These are phyloP conservation scores for Tieghemiomyces parasiticus DNA, from an alignment of 192 early-diverging fungal genomes.

Conservation along the genomic window DNA sequence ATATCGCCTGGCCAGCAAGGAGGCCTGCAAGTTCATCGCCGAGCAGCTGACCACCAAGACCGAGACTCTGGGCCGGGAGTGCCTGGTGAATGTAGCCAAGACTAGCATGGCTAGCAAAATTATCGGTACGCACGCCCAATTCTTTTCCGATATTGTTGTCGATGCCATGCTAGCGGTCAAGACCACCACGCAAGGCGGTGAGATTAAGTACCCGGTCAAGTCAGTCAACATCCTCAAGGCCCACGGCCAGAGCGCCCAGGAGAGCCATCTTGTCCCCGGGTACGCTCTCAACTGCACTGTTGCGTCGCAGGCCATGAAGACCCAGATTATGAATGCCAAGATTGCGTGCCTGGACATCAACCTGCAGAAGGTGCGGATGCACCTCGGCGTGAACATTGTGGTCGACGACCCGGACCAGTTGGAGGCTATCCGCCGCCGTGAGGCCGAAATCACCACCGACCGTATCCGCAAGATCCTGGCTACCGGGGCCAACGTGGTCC, in stretches of 20 bases:
- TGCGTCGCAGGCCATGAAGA: slow-evolving; percentile 91
- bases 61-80: slow-evolving; percentile 82
- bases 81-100: slow-evolving; percentile 91
- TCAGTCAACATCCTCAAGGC: slow-evolving; percentile 96
- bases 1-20: slow-evolving; percentile 90
- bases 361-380: slow-evolving; percentile 95
- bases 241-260: slow-evolving; percentile 82
- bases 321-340: slow-evolving; percentile 70
- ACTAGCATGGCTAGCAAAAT: slow-evolving; percentile 97
- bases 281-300: slow-evolving; percentile 98
- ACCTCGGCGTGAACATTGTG: slow-evolving; percentile 93
- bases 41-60: slow-evolving; percentile 94
- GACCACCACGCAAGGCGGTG: slow-evolving; percentile 63
- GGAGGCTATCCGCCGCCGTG: slow-evolving; percentile 87
- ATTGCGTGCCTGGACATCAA: slow-evolving; percentile 98
- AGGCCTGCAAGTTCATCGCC: slow-evolving; percentile 95
- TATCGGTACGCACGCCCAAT: slow-evolving; percentile 92
- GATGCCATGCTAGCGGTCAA: slow-evolving; percentile 90
- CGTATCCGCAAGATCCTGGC: slow-evolving; percentile 88
- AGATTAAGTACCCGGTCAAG: slow-evolving; percentile 88
- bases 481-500: slow-evolving; percentile 90
- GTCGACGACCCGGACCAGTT: slow-evolving; percentile 97
- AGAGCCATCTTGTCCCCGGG: slow-evolving; percentile 78
- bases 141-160: slow-evolving; percentile 92
- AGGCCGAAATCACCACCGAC: slow-evolving; percentile 92